Percentiles rank a stretch among this genome's conserved stretches.
These are phyloP conservation scores for Talaromyces thailandensis DNA, from an alignment of 495 filamentous ascomycete species.

Conservation along the genomic window DNA sequence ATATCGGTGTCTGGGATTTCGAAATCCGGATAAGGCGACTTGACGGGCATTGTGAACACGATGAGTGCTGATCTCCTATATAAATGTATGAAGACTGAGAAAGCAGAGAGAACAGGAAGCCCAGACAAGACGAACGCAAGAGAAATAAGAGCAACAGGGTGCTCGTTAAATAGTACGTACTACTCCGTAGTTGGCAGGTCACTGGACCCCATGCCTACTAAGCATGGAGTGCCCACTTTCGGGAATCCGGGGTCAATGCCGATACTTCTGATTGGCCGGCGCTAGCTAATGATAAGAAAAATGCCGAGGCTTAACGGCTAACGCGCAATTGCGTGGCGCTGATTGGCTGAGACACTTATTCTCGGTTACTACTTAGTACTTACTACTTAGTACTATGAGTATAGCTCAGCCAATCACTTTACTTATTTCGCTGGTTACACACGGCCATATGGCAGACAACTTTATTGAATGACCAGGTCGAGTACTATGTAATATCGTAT, in stretches of 20 bases:
- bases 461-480: neutral
- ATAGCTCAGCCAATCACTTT: too few species aligned
- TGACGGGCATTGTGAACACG: conserved; percentile 25
- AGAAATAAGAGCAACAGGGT: neutral
- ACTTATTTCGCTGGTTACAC: too few species aligned
- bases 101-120: neutral
- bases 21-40: conserved; percentile 27
- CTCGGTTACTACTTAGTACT: neutral
- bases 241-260: neutral
- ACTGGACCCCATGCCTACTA: neutral
- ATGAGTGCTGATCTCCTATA: neutral
- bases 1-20: conserved; percentile 47
- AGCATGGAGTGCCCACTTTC: neutral
- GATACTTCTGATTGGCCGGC: neutral
- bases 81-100: neutral
- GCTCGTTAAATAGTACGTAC: neutral
- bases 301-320: neutral
- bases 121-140: neutral
- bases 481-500: neutral
- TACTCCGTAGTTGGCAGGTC: neutral
- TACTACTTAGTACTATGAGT: too few species aligned
- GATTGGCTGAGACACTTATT: neutral
- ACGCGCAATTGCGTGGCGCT: neutral
- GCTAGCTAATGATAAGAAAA: neutral
- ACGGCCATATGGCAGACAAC: neutral